Evolutionary conservation across 176 grass and related monocot species (phyloP).

Genomic region (Aegilops tauschii): DNA sequence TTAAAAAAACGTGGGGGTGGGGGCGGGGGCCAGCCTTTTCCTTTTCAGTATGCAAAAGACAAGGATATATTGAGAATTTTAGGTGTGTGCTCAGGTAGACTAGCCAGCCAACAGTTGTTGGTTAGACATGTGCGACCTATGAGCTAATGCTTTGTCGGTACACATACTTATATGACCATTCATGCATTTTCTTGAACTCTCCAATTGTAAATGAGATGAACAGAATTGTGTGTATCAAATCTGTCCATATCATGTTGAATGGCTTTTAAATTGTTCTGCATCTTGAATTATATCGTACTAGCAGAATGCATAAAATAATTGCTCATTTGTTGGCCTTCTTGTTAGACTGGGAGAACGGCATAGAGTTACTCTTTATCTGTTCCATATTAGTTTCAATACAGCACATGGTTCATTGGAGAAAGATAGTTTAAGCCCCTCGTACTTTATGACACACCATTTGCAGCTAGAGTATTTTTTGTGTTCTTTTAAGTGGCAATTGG

Average conservation of each 20-base stretch:
- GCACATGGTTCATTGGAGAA: background rate
- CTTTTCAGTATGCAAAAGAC: background rate
- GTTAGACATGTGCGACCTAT: background rate
- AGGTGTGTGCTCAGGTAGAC: background rate
- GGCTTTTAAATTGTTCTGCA: background rate
- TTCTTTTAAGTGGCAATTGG: conserved; percentile 9
- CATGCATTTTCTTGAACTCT: background rate
- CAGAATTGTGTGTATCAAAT: background rate
- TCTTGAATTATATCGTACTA: background rate
- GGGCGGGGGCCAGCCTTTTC: background rate
- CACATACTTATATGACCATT: background rate
- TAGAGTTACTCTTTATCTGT: background rate
- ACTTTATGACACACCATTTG: background rate
- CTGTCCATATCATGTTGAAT: background rate
- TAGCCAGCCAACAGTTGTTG: background rate
- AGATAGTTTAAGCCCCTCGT: background rate
- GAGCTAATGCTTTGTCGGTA: background rate
- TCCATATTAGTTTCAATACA: background rate
- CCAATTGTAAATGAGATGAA: background rate
- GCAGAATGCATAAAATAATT: background rate
- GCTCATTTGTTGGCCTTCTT: background rate
- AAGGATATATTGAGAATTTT: background rate
- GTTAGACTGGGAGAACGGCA: background rate
- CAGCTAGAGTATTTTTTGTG: background rate
- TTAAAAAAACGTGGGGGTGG: too few relatives aligned